Base-by-base conservation (phyloP, 1,139 yeast species). In the Pichia sp. region DNA sequence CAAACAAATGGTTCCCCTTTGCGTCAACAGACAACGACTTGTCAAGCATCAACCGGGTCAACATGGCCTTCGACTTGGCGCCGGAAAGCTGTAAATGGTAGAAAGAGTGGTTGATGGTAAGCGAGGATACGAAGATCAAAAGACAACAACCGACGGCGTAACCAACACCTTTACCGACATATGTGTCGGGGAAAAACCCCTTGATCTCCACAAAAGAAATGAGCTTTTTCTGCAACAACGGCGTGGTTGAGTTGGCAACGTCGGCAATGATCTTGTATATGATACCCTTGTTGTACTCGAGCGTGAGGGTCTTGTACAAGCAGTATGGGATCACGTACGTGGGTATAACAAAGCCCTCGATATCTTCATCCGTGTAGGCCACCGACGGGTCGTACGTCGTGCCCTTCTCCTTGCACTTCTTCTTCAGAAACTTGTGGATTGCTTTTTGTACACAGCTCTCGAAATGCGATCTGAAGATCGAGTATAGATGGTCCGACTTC, bases 21-120 rank as follows among this genome's bases (percentile, higher is more conserved):
- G 83, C 80, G 58, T 81, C 79, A 16, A 89, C 77, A 49, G 71
- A 74, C 60, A 86, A 77, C 10, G 90, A 76, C 66, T 89, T 89
- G 53, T 78, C 77, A 57, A 87, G 72, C 13, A 88, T 71, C 1
- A 87, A 82, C 54, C 83, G 82, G 2, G 85, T 82, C 49, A 88
- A 68, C 1, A 85, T 79, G 1, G 87, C 78, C 64, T 84, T 82
- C 23, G 78, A 79, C 62, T 83, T 82, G 8, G 87, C 86, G 60
- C 95, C 96, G 13, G 85, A 77, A 62, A 79, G 65, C 74, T 80
- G 79, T 7, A 89, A 75, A 38, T 74, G 70, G 62, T 82, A 80
- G 62, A 87, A 80, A 65, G 78, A 82, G 64, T 84, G 88, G 64
- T 85, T 84, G 57, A 81, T 72, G 26, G 76, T 66, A n/a, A 85